phyloP scores from a whole-genome alignment of 495 filamentous ascomycete genomes.

The Neurospora intermedia region DNA sequence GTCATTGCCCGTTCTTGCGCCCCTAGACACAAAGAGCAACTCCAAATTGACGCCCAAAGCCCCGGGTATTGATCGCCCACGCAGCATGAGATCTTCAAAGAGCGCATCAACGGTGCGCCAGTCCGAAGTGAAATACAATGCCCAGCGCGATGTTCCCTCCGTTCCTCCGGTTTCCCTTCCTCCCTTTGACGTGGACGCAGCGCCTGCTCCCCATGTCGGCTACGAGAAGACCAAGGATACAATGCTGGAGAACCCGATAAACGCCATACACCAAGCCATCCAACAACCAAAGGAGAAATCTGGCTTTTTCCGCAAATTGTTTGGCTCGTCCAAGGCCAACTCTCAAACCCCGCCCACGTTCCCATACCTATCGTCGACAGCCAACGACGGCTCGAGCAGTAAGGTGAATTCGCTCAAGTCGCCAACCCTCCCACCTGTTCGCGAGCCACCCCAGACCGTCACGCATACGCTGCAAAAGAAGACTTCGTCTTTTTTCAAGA shows the following conservation, averaged over 20 bases:
- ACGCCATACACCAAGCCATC: slow-evolving; percentile 10
- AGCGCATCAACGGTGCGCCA: slow-evolving; percentile 36
- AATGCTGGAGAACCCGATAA: slow-evolving; percentile 14
- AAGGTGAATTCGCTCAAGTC: slow-evolving; percentile 21
- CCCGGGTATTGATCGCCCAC: slow-evolving; percentile 40
- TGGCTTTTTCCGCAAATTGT: slow-evolving; percentile 89
- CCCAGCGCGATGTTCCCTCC: slow-evolving; percentile 17
- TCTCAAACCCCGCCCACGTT: slow-evolving; percentile 9
- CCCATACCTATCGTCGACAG: slow-evolving; percentile 10
- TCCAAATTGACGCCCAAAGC: slow-evolving; percentile 17
- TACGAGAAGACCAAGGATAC: slow-evolving; percentile 48
- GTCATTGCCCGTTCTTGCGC: slow-evolving; percentile 34
- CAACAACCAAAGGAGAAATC: slow-evolving; percentile 52
- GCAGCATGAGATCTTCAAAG: slow-evolving; percentile 53
- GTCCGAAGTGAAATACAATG: slow-evolving; percentile 14
- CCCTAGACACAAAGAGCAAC: slow-evolving; percentile 25
- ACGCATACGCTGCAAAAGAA: slow-evolving; percentile 69
- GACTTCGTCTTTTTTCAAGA: slow-evolving; percentile 80
- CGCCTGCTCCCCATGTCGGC: slow-evolving; percentile 43
- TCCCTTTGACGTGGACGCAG: slow-evolving; percentile 30
- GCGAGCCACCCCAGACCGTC: slow-evolving; percentile 32
- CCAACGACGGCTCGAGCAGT: slow-evolving; percentile 10
- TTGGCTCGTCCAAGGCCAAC: slow-evolving; percentile 47
- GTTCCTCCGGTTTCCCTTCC: slow-evolving; percentile 17
- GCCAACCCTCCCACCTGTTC: slow-evolving; percentile 36